Evolutionary conservation across 768 basidiomycete genomes (phyloP).

Genomic region (Hirschioporus abietinus): DNA sequence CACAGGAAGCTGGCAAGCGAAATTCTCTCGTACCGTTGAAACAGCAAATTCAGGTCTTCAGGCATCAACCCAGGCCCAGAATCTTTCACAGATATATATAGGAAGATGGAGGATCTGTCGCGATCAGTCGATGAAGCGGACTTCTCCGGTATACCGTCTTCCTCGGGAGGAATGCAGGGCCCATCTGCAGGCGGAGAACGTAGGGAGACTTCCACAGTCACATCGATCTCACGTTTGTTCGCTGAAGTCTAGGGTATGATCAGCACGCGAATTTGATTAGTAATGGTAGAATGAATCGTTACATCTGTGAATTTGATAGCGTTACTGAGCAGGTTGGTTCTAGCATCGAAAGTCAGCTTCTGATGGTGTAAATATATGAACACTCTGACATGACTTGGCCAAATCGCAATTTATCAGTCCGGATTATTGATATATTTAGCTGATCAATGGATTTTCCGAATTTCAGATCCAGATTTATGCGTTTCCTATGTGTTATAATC

Average conservation of each 20-base stretch:
- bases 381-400: slow-evolving; percentile 27
- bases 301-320: slow-evolving; percentile 32
- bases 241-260: slow-evolving; percentile 1
- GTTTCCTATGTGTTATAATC: slow-evolving; percentile 20
- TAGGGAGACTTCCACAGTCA: slow-evolving; percentile 24
- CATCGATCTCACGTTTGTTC: slow-evolving; percentile 22
- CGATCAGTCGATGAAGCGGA: background rate
- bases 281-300: slow-evolving; percentile 11
- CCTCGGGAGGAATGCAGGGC: slow-evolving; percentile 23
- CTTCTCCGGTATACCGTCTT: slow-evolving; percentile 5
- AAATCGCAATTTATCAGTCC: slow-evolving; percentile 31
- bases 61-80: slow-evolving; percentile 32
- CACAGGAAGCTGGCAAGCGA: no score
- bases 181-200: slow-evolving; percentile 23
- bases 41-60: slow-evolving; percentile 30
- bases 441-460: slow-evolving; percentile 25
- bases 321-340: slow-evolving; percentile 30
- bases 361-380: background rate
- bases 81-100: slow-evolving; percentile 30
- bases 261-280: background rate
- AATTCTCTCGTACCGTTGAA: slow-evolving; percentile 15
- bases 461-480: slow-evolving; percentile 26
- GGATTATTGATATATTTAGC: slow-evolving; percentile 23
- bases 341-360: background rate
- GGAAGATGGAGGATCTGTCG: slow-evolving; percentile 17